A percentile compares a stretch with the other conserved stretches of the same genome.
phyloP scores from a whole-genome alignment of 1,139 yeast species.

The Saccharomyces hybrid region DNA sequence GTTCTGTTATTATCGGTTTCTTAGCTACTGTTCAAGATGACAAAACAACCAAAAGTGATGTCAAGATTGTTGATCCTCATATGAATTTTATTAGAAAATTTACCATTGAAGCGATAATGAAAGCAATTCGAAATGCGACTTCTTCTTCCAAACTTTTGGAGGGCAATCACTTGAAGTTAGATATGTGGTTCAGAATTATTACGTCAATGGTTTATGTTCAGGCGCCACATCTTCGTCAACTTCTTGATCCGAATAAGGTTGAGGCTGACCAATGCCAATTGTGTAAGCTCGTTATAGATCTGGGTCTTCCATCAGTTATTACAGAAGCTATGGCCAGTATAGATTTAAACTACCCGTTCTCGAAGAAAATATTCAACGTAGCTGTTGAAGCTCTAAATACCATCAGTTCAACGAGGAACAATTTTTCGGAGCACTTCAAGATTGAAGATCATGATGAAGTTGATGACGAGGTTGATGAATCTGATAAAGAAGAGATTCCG shows the following conservation, averaged over 20 bases:
- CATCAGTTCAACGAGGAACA: conserved; percentile 55
- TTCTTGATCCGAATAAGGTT: conserved; percentile 44
- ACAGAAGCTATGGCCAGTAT: conserved; percentile 52
- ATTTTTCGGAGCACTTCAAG: conserved; percentile 50
- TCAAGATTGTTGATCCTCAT: conserved; percentile 54
- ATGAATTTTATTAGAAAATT: conserved; percentile 66
- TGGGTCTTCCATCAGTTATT: conserved; percentile 51
- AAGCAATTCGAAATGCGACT: conserved; percentile 32
- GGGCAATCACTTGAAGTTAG: conserved; percentile 23
- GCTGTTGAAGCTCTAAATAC: conserved; percentile 55
- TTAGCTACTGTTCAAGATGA: conserved; percentile 45
- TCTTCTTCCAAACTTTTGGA: conserved; percentile 23
- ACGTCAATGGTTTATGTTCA: conserved; percentile 36
- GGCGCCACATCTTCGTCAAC: conserved; percentile 55
- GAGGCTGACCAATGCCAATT: conserved; percentile 53
- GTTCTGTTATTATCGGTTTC: conserved; percentile 48
- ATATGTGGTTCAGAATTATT: conserved; percentile 28
- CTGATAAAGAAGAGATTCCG: conserved; percentile 66
- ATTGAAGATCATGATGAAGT: conserved; percentile 52
- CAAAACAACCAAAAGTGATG: conserved; percentile 36
- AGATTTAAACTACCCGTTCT: conserved; percentile 64
- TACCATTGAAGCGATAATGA: conserved; percentile 62
- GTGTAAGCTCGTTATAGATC: conserved; percentile 58
- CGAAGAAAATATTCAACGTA: conserved; percentile 49
- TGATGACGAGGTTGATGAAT: conserved; percentile 53